Conservation (phyloP, 768 basidiomycete species). For the Kwoniella sp. region DNA sequence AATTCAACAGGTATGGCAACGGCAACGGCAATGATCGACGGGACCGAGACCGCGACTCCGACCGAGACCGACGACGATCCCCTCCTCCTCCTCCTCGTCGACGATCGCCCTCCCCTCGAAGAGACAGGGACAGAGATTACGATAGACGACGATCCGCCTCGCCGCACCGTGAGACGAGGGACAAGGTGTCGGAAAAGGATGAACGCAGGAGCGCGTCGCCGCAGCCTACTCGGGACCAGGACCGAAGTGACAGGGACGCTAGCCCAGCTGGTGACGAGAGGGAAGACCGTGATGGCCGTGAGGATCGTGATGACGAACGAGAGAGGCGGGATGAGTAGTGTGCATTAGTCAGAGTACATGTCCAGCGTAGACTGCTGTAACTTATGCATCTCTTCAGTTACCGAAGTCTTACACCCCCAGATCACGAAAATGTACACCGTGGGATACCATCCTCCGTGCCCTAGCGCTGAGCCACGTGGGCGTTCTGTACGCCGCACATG, state of each 20-base stretch:
- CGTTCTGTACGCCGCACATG: too few species aligned
- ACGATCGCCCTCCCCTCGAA: slow-evolving; percentile 25
- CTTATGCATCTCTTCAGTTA: too few species aligned
- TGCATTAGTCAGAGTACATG: too few species aligned
- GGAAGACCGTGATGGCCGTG: neutral
- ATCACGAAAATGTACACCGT: too few species aligned
- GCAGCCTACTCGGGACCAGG: neutral
- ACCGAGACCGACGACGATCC: slow-evolving; percentile 27
- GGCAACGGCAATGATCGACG: slow-evolving; percentile 19
- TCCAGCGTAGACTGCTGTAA: too few species aligned
- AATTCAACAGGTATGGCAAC: slow-evolving; percentile 4
- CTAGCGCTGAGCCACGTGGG: too few species aligned
- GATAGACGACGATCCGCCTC: slow-evolving; percentile 53
- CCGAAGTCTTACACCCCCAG: too few species aligned
- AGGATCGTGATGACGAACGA: slow-evolving; percentile 52
- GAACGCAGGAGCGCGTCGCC: slow-evolving; percentile 21
- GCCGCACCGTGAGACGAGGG: slow-evolving; percentile 47
- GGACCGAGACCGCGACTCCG: slow-evolving; percentile 5
- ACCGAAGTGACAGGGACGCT: slow-evolving; percentile 4
- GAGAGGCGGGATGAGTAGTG: slow-evolving; percentile 55
- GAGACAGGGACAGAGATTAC: slow-evolving; percentile 56
- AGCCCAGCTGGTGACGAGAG: neutral
- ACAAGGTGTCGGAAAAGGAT: slow-evolving; percentile 1
- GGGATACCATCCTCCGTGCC: too few species aligned
- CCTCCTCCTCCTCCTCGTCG: slow-evolving; percentile 35